Percentiles rank a stretch among this genome's conserved stretches.
phyloP scores from a whole-genome alignment of 2,329 filamentous ascomycete species.

The Sporothrix pallida region DNA sequence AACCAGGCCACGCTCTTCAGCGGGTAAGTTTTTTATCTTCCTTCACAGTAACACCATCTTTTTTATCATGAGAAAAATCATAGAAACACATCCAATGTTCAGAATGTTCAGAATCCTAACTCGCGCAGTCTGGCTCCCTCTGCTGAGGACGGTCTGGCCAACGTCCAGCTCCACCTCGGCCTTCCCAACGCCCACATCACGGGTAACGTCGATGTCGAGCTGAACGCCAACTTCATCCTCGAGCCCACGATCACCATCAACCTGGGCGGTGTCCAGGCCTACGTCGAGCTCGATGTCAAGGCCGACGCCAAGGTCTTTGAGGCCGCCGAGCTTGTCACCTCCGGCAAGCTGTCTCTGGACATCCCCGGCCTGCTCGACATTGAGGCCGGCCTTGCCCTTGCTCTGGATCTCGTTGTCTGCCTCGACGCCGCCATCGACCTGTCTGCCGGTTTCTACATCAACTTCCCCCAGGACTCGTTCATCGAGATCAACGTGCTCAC shows the following conservation, averaged over 20 bases:
- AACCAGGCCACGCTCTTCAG: constrained; percentile 39
- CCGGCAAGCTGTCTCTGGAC: constrained; percentile 36
- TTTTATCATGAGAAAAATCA: not conserved
- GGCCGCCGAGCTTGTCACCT: constrained; percentile 40
- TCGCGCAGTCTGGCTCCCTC: constrained; percentile 33
- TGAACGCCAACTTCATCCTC: constrained; percentile 36
- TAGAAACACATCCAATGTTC: not conserved
- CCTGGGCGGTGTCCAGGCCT: constrained; percentile 42
- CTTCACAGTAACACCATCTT: not conserved
- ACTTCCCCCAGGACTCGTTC: constrained; percentile 41
- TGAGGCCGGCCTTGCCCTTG: constrained; percentile 41
- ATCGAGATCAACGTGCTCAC: constrained; percentile 42
- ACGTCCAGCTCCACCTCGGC: constrained; percentile 37
- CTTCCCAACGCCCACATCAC: constrained; percentile 38
- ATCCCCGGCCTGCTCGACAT: constrained; percentile 41
- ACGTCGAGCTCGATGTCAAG: constrained; percentile 41
- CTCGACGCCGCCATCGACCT: constrained; percentile 41
- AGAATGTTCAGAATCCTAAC: not conserved
- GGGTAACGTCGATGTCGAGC: constrained; percentile 37
- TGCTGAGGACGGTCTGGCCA: constrained; percentile 26
- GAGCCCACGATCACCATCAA: constrained; percentile 37
- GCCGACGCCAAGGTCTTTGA: constrained; percentile 40
- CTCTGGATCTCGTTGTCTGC: constrained; percentile 42
- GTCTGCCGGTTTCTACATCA: constrained; percentile 41
- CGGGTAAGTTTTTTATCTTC: constrained; percentile 31